Evolutionary conservation across 2,329 filamentous ascomycete species (phyloP).

Genomic region (Exophiala calicioides): DNA sequence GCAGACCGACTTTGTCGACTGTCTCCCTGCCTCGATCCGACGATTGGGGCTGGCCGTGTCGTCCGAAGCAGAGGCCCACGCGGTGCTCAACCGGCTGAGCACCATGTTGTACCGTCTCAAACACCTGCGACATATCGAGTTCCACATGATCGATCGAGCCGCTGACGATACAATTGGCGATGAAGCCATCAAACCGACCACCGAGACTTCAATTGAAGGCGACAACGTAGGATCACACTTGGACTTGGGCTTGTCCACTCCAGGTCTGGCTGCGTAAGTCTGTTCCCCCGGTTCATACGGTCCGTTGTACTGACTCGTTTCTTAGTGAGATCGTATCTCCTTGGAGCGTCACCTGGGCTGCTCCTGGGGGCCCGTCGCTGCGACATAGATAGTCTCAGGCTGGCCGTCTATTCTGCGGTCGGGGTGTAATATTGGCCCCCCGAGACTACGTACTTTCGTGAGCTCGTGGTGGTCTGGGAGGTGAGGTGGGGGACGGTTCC

Average conservation of each 20-base stretch:
- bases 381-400: too few species aligned
- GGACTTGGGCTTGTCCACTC: slow-evolving; percentile 9
- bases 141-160: neutral
- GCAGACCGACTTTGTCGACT: slow-evolving; percentile 14
- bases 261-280: slow-evolving; percentile 13
- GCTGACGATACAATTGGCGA: too few species aligned
- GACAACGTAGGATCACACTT: neutral
- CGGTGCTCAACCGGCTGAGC: slow-evolving; percentile 13
- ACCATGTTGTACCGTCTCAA: slow-evolving; percentile 11
- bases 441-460: too few species aligned
- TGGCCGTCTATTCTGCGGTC: too few species aligned
- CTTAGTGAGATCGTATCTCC: slow-evolving; percentile 11
- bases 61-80: slow-evolving; percentile 10
- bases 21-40: slow-evolving; percentile 8
- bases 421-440: too few species aligned
- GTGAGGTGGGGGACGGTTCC: too few species aligned
- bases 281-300: too few species aligned
- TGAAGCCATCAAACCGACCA: slow-evolving; percentile 6
- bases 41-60: slow-evolving; percentile 6
- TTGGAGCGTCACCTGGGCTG: too few species aligned
- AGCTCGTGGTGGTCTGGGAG: too few species aligned
- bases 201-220: neutral
- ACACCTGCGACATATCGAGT: slow-evolving; percentile 5
- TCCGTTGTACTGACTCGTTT: too few species aligned
- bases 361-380: too few species aligned